A percentile compares a stretch with the other conserved stretches of the same genome.
phyloP scores from a whole-genome alignment of 192 early-diverging fungal species.

The Cetraspora pellucida region DNA sequence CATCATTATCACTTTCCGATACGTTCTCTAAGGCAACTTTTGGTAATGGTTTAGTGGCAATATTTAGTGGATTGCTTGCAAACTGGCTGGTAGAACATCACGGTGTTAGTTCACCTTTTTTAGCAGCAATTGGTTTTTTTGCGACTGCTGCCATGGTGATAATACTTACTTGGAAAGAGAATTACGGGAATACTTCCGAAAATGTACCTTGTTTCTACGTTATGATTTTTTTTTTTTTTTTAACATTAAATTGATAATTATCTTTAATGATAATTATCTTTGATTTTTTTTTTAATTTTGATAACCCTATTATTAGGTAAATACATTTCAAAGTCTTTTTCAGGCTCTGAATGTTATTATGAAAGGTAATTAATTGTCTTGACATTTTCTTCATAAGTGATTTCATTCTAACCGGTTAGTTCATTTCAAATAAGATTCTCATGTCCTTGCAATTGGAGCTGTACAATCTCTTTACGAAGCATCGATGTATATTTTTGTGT shows the following conservation, averaged over 20 bases:
- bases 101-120: constrained; percentile 66
- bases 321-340: constrained; percentile 7
- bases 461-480: constrained; percentile 66
- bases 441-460: constrained; percentile 54
- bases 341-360: constrained; percentile 43
- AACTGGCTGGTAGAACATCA: constrained; percentile 58
- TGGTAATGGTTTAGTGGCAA: constrained; percentile 72
- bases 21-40: constrained; percentile 71
- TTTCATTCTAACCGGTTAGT: not conserved
- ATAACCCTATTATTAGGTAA: not conserved
- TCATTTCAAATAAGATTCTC: constrained; percentile 44
- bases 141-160: constrained; percentile 54
- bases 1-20: constrained; percentile 51
- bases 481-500: constrained; percentile 67
- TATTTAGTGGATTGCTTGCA: constrained; percentile 65
- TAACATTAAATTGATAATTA: not conserved
- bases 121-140: constrained; percentile 56
- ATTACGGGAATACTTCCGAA: constrained; percentile 62
- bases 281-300: too few relatives aligned
- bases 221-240: too few relatives aligned
- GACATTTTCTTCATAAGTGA: not conserved
- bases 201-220: constrained; percentile 32
- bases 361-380: constrained; percentile 32
- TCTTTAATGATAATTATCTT: not conserved
- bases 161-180: constrained; percentile 65